Evolutionary conservation across 75 land plant genomes (phyloP).

Genomic region (Picea glauca): DNA sequence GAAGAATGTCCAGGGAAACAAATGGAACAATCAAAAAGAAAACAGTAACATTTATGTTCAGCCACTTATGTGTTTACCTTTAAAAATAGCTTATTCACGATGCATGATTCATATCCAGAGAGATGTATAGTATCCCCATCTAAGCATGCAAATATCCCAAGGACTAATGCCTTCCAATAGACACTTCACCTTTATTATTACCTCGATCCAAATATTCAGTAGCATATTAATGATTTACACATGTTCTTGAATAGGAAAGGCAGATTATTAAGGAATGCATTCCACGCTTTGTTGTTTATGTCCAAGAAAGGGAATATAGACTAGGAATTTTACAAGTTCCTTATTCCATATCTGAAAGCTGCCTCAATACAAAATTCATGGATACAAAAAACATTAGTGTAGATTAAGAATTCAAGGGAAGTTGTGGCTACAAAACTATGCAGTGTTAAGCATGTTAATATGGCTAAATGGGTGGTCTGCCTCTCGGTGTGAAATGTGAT

Average conservation of each 20-base stretch:
- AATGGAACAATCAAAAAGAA: constrained; percentile 3
- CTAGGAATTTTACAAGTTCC: background rate
- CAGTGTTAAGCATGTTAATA: too few species aligned
- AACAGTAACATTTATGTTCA: background rate
- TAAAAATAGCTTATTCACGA: background rate
- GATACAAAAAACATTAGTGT: too few species aligned
- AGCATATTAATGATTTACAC: background rate
- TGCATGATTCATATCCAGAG: background rate
- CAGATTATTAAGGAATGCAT: background rate
- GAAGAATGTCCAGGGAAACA: background rate
- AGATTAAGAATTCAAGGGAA: too few species aligned
- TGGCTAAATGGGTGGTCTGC: too few species aligned
- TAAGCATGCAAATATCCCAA: background rate
- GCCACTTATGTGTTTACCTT: too few species aligned
- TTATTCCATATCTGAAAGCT: background rate
- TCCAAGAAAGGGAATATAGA: background rate
- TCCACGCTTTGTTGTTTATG: background rate
- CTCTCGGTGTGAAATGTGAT: too few species aligned
- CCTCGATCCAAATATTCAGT: background rate
- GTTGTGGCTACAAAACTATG: too few species aligned
- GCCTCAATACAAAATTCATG: background rate
- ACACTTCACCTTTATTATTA: background rate
- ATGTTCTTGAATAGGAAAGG: background rate
- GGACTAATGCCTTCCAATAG: background rate
- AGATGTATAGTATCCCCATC: background rate